Evolutionary conservation across 164 flowering plant genomes (phyloP).

Genomic region (Chimonanthus salicifolius): DNA sequence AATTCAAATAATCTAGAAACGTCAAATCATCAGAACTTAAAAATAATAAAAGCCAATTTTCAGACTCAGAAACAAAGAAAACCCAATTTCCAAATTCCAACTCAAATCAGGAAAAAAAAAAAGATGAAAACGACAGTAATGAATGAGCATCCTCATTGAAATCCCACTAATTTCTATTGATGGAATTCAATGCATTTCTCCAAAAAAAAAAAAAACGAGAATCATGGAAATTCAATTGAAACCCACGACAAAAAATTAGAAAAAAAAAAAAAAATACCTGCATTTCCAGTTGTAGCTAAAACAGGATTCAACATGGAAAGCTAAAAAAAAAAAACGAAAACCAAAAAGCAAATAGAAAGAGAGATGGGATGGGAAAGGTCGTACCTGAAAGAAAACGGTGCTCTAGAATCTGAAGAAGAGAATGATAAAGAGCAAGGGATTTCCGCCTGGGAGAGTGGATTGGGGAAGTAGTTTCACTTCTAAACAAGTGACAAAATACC

Average conservation of each 20-base stretch:
- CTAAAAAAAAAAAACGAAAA: neutral
- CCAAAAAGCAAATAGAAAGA: neutral
- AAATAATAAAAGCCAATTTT: no score
- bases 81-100: neutral
- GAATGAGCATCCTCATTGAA: no score
- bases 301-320: neutral
- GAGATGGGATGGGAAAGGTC: neutral
- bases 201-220: neutral
- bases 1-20: no score
- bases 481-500: neutral
- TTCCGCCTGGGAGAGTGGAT: conserved; percentile 4
- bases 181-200: neutral
- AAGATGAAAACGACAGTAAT: neutral
- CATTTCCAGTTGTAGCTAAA: neutral
- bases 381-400: conserved; percentile 6
- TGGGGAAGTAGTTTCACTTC: neutral
- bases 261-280: neutral
- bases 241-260: neutral
- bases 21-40: no score
- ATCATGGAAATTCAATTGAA: neutral
- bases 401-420: neutral
- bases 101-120: neutral
- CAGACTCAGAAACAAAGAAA: neutral
- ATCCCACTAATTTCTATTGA: no score
- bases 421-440: neutral